phyloP scores from a whole-genome alignment of 768 basidiomycete species.

The Gyrodon lividus region DNA sequence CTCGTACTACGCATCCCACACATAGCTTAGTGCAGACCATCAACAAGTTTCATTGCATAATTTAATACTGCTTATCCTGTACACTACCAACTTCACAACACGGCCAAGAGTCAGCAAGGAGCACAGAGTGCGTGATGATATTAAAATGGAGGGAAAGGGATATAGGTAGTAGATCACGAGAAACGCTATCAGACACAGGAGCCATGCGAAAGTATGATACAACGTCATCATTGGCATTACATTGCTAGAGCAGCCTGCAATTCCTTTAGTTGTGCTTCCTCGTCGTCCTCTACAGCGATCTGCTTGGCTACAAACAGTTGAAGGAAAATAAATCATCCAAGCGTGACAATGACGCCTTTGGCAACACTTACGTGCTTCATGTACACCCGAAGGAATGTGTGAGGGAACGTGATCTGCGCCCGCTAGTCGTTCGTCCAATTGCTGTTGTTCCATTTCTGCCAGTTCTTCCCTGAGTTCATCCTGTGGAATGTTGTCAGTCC shows the following conservation, averaged over 20 bases:
- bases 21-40: slow-evolving; percentile 29
- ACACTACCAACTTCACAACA: slow-evolving; percentile 30
- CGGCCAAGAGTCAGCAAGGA: slow-evolving; percentile 21
- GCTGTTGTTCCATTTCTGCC: slow-evolving; percentile 84
- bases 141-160: slow-evolving; percentile 31
- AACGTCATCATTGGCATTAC: slow-evolving; percentile 39
- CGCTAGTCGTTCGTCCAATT: slow-evolving; percentile 78
- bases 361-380: slow-evolving; percentile 48
- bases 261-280: slow-evolving; percentile 84
- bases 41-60: slow-evolving; percentile 26
- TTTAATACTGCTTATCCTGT: slow-evolving; percentile 40
- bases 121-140: slow-evolving; percentile 21
- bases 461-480: slow-evolving; percentile 78
- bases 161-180: slow-evolving; percentile 34
- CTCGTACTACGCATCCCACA: slow-evolving; percentile 23
- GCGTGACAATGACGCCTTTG: neutral
- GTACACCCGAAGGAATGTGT: slow-evolving; percentile 69
- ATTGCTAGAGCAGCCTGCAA: slow-evolving; percentile 87
- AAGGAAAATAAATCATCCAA: slow-evolving; percentile 5
- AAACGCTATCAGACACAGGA: slow-evolving; percentile 17
- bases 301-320: slow-evolving; percentile 25
- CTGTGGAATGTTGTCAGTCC: slow-evolving; percentile 40
- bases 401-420: slow-evolving; percentile 89
- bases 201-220: slow-evolving; percentile 9
- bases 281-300: slow-evolving; percentile 77